These are phyloP conservation scores for Picea abies DNA, from an alignment of 83 land plant species.

Conservation along the genomic window DNA sequence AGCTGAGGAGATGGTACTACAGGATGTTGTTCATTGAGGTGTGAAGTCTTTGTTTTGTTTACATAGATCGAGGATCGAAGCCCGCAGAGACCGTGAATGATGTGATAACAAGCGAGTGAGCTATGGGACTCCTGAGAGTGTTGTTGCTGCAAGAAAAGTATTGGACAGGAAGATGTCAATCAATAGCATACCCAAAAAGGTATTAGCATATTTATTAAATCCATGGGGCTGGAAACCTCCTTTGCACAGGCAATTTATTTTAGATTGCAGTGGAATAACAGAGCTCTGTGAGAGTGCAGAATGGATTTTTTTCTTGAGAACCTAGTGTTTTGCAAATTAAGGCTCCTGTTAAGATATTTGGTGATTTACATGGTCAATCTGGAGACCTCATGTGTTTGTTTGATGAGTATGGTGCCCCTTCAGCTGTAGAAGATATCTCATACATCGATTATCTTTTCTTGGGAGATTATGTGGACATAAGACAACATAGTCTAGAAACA, in stretches of 20 bases:
- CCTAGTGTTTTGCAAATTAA: slow-evolving; percentile 55
- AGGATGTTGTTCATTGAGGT: no score
- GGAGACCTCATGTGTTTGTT: slow-evolving; percentile 89
- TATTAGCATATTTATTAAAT: slow-evolving; percentile 35
- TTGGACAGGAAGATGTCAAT: slow-evolving; percentile 79
- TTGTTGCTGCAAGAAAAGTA: slow-evolving; percentile 77
- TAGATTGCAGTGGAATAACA: slow-evolving; percentile 48
- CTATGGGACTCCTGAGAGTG: slow-evolving; percentile 90
- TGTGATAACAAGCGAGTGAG: slow-evolving; percentile 45
- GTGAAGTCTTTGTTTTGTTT: no score
- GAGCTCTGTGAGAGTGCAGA: slow-evolving; percentile 61
- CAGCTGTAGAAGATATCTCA: slow-evolving; percentile 85
- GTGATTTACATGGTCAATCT: slow-evolving; percentile 91
- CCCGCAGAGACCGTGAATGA: no score
- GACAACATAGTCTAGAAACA: slow-evolving; percentile 87
- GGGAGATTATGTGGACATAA: slow-evolving; percentile 87
- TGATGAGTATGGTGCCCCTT: slow-evolving; percentile 91
- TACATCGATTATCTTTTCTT: slow-evolving; percentile 87
- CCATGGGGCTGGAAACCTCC: slow-evolving; percentile 67
- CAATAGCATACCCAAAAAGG: slow-evolving; percentile 62
- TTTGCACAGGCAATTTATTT: slow-evolving; percentile 47
- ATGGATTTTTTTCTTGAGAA: slow-evolving; percentile 20
- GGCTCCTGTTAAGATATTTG: slow-evolving; percentile 90
- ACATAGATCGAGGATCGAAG: no score
- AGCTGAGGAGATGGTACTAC: no score